Evolutionary conservation across 257 asterid genomes (phyloP), one percentile per base, ranked within the genome.

Genomic region (Solanum chaucha): DNA sequence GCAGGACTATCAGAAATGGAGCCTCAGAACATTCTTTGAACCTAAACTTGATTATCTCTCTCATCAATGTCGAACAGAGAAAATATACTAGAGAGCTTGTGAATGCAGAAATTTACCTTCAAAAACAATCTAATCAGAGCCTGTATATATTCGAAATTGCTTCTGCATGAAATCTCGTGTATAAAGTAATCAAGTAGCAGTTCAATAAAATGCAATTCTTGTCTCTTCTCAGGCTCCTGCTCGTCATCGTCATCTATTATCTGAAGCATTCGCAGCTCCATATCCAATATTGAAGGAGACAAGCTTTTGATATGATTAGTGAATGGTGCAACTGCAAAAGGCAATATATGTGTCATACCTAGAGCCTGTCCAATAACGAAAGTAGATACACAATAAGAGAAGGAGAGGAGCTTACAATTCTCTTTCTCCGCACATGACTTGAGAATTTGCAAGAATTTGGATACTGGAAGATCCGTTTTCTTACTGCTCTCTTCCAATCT

Each of bases 211-310:
- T 90, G 85, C 85, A 94, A 86, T 87, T 96, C 98, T 30, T 92
- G 92, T 88, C 93, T 93, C 86, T 91, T 92, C 72, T 70, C 92
- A 40, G 90, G 82, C 85, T 92, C 94, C 83, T 91, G 90, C 88
- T 90, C 96, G 3, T 94, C 95, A 2, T 91, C 92, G 12, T 94
- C 94, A 82, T 95, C 98, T 87, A 95, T 88, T 85, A 96, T 90
- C 92, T 95, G 98, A 90, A 96, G 98, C 91, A 96, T 92, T 91
- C 99, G 92, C 22, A 95, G 91, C 89, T 96, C 98, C 98, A 94
- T 92, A 88, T 96, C 98, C 94, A 96, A 86, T 19, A 90, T 88
- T 20, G 98, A 94, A 86, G 99, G 88, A 58, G 98, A 93, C 90
- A 96, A 90, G 61, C 92, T 93, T 89, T 96, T 94, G 74, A 96